These are phyloP conservation scores for Kodamaea laetipori DNA, from an alignment of 805 yeast species.

Conservation along the genomic window DNA sequence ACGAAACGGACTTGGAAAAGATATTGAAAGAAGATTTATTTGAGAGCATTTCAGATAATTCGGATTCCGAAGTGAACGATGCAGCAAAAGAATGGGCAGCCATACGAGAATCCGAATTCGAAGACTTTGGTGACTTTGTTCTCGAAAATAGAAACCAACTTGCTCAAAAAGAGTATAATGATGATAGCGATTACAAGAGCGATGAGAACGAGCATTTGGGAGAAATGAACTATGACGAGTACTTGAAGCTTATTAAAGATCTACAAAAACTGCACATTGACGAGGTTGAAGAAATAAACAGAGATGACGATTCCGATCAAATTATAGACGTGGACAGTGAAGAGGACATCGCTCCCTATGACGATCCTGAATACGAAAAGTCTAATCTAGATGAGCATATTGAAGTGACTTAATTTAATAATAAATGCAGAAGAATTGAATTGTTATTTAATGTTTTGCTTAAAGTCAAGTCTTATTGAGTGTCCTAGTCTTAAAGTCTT, in stretches of 20 bases:
- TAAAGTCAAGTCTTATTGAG: too few species aligned
- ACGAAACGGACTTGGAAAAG: constrained; percentile 3
- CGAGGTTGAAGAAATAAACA: constrained; percentile 1
- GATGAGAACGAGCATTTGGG: constrained; percentile 8
- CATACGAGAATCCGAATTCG: constrained; percentile 8
- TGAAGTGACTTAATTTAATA: background rate
- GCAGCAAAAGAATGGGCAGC: constrained; percentile 2
- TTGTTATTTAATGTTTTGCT: constrained; percentile 1
- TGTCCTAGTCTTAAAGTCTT: too few species aligned
- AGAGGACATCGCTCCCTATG: constrained; percentile 16
- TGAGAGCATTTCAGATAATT: constrained; percentile 5
- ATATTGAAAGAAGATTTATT: background rate
- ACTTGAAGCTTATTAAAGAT: background rate
- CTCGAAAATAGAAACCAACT: constrained; percentile 7
- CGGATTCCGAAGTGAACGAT: constrained; percentile 1
- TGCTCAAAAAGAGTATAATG: constrained; percentile 17
- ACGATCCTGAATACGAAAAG: constrained; percentile 11
- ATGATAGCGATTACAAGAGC: constrained; percentile 18
- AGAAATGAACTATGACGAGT: constrained; percentile 12
- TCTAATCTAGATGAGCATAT: background rate
- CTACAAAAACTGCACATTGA: background rate
- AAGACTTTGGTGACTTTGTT: constrained; percentile 15
- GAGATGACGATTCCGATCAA: constrained; percentile 8
- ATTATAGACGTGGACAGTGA: constrained; percentile 18
- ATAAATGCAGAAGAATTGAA: constrained; percentile 8